Evolutionary conservation across 805 yeast species (phyloP), one percentile per base, ranked within the genome.

Genomic region (Lipomyces sp.): DNA sequence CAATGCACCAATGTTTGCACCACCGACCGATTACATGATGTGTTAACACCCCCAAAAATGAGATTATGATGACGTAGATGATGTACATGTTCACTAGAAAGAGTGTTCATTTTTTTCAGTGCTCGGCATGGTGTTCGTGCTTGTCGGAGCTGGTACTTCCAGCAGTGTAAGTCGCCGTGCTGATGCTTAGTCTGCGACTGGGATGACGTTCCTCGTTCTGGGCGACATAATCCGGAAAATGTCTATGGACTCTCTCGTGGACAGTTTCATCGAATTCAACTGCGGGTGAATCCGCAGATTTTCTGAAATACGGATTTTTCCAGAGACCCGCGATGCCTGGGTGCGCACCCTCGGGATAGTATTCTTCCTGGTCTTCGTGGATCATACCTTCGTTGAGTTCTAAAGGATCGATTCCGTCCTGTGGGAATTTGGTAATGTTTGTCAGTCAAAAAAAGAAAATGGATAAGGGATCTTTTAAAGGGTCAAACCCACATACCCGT

Each of bases 271-370:
- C 62, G 55, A 65, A 65, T 6, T 24, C 56, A 29, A 30, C 35
- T 32, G 24, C 54, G n/a, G 62, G 13, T 24, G 35, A n/a, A 32
- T 42, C 57, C 15, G 60, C 15, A 5, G 65, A 15, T n/a, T 24
- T 30, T n/a, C 18, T 64, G 64, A 62, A 67, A 62, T 57, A 67
- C 3, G 70, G 70, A 58, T 67, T 67, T 45, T 64, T 64, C 70
- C 70, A 67, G 24, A 67, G 59, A 6, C 70, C 70, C 57, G 62
- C 50, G 62, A 67, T 65, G 45, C 70, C 70, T n/a, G 70, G 70
- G 53, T 67, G 70, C 33, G 42, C 39, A 10, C 70, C 70, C 37
- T 64, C 68, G 0, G 65, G 63, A 56, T 55, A 64, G 53, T 53
- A 53, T 35, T 61, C 64, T 32, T 67, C 70, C 33, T 37, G 58